phyloP scores from a whole-genome alignment of 1,139 yeast genomes.

The Suhomyces terraborum region DNA sequence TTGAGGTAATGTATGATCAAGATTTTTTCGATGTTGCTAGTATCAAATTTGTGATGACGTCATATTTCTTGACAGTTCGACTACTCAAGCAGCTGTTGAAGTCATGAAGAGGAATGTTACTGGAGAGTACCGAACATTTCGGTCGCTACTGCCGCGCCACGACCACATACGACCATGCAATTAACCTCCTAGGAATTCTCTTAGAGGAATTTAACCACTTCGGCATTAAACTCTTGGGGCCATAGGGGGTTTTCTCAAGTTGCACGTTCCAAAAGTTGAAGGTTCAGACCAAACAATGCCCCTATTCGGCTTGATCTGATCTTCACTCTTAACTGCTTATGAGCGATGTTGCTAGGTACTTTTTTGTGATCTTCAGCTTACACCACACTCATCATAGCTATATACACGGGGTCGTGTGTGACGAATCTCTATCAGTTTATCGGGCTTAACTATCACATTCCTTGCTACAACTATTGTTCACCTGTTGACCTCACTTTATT shows the following conservation, averaged over 20 bases:
- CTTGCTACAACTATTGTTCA: not conserved
- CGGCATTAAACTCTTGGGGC: not conserved
- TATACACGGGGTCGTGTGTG: not conserved
- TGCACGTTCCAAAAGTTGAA: not conserved
- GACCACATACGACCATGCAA: no score
- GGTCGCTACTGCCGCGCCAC: no score
- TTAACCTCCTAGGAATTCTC: no score
- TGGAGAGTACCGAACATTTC: no score
- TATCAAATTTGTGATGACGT: no score
- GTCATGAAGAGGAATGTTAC: no score
- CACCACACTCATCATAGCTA: not conserved
- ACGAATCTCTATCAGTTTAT: not conserved
- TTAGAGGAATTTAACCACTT: no score
- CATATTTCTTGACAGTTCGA: no score
- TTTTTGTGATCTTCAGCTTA: not conserved
- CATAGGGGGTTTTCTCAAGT: not conserved
- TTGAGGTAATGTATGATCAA: no score
- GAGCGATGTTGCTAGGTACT: conserved; percentile 3
- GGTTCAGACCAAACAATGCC: not conserved
- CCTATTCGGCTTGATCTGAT: not conserved
- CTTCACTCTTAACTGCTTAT: not conserved
- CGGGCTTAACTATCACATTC: not conserved
- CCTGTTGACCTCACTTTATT: not conserved
- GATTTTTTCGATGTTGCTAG: no score
- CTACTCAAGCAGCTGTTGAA: no score